Percentiles rank a stretch among this genome's conserved stretches.
Conservation (phyloP, 1,284 basidiomycete genomes). For the Stygiomarasmius scandens region DNA sequence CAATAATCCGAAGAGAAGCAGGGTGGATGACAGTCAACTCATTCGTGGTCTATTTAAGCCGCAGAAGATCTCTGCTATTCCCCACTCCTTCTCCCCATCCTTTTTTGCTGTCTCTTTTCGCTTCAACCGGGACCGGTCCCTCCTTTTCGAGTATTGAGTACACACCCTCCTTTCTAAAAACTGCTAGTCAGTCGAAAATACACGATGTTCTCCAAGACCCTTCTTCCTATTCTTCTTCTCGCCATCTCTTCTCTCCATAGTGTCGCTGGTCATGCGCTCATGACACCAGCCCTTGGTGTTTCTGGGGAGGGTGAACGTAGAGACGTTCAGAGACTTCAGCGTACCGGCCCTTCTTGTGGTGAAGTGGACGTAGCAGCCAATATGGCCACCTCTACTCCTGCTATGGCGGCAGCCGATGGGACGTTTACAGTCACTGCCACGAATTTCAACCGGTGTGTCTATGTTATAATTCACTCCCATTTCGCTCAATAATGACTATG, state of each 20-base stretch:
- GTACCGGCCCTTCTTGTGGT: slow-evolving; percentile 20
- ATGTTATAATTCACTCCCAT: not conserved
- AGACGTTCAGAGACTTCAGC: slow-evolving; percentile 21
- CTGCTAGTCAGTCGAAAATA: not conserved
- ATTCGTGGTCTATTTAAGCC: no score
- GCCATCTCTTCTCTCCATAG: not conserved
- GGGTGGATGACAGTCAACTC: no score
- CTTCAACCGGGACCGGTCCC: no score
- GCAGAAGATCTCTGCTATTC: no score
- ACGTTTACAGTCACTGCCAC: slow-evolving; percentile 20
- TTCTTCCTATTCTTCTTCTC: not conserved
- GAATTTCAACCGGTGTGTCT: slow-evolving; percentile 25
- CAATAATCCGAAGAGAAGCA: no score
- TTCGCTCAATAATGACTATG: not conserved
- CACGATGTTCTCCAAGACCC: not conserved
- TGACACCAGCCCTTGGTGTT: slow-evolving; percentile 7
- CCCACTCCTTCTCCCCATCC: no score
- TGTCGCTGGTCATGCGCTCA: not conserved
- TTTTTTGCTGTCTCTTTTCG: no score
- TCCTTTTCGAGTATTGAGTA: no score
- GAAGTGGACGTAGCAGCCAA: slow-evolving; percentile 21
- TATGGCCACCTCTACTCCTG: slow-evolving; percentile 24
- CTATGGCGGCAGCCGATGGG: slow-evolving; percentile 22
- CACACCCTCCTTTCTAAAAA: no score
- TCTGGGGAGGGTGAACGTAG: slow-evolving; percentile 19